Conservation (phyloP, 2,329 filamentous ascomycete species). For the Penicillium hesseltinei region DNA sequence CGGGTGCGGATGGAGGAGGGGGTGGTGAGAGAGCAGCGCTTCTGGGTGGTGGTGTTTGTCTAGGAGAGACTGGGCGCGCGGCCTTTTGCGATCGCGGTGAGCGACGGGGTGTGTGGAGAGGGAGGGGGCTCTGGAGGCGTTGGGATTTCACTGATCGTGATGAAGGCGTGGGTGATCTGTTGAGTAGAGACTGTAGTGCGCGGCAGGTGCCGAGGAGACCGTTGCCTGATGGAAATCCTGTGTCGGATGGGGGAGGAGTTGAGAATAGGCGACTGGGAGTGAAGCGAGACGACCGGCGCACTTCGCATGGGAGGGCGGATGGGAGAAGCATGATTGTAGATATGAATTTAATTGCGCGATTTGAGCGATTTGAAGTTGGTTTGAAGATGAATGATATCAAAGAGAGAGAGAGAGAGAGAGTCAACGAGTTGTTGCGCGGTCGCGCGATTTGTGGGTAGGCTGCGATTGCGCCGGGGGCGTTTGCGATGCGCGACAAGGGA, state of each 20-base stretch:
- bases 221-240: slow-evolving; percentile 36
- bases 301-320: slow-evolving; percentile 47
- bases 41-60: slow-evolving; percentile 21
- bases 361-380: slow-evolving; percentile 9
- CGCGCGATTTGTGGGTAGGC: slow-evolving; percentile 26
- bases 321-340: slow-evolving; percentile 44
- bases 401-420: not conserved
- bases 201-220: slow-evolving; percentile 44
- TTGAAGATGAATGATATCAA: not conserved
- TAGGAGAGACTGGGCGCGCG: slow-evolving; percentile 21
- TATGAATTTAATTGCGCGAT: not conserved
- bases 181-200: slow-evolving; percentile 43
- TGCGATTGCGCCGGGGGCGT: slow-evolving; percentile 35
- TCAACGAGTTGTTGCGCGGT: slow-evolving; percentile 11
- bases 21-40: slow-evolving; percentile 19
- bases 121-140: slow-evolving; percentile 43
- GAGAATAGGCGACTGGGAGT: slow-evolving; percentile 37
- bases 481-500: slow-evolving; percentile 23
- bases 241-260: slow-evolving; percentile 41
- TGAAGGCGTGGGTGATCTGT: slow-evolving; percentile 40
- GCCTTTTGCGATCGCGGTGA: slow-evolving; percentile 32
- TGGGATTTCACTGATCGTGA: slow-evolving; percentile 33
- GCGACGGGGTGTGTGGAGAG: slow-evolving; percentile 29
- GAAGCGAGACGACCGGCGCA: slow-evolving; percentile 39
- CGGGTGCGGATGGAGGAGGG: slow-evolving; percentile 26